Evolutionary conservation across 78 protist genomes (phyloP).

Genomic region (Dictyostelium capitatum): DNA sequence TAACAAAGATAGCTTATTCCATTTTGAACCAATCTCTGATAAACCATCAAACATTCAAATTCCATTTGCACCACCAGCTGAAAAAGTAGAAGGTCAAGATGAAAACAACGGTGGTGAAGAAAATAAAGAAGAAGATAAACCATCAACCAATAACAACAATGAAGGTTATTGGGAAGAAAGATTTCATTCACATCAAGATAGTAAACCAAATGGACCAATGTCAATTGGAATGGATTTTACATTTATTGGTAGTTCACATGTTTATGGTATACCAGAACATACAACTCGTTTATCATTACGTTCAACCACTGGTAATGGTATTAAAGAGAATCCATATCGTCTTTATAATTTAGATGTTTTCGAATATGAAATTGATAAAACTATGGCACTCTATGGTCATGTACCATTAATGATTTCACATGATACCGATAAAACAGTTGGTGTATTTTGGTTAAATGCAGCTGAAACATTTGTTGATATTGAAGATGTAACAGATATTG

Average conservation of each 20-base stretch:
- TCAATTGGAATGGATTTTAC: constrained; percentile 87
- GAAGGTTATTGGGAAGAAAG: constrained; percentile 80
- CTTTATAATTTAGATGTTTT: constrained; percentile 98
- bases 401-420: constrained; percentile 96
- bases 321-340: constrained; percentile 94
- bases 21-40: constrained; percentile 68
- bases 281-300: constrained; percentile 85
- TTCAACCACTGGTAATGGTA: constrained; percentile 69
- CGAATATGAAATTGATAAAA: constrained; percentile 94
- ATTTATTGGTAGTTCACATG: constrained; percentile 79
- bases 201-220: constrained; percentile 86
- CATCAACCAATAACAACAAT: not conserved
- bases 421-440: constrained; percentile 70
- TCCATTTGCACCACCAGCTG: not conserved
- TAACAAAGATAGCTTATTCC: constrained; percentile 22
- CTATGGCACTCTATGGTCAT: constrained; percentile 96
- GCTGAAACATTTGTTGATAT: constrained; percentile 97
- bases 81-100: not conserved
- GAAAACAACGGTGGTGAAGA: constrained; percentile 12
- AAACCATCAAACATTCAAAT: not conserved
- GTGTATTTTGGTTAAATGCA: constrained; percentile 95
- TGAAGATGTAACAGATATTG: not conserved
- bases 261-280: constrained; percentile 97
- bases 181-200: constrained; percentile 74
- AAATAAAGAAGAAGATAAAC: not conserved